phyloP scores from a whole-genome alignment of 2,329 filamentous ascomycete genomes.

The Sporothrix humicola region DNA sequence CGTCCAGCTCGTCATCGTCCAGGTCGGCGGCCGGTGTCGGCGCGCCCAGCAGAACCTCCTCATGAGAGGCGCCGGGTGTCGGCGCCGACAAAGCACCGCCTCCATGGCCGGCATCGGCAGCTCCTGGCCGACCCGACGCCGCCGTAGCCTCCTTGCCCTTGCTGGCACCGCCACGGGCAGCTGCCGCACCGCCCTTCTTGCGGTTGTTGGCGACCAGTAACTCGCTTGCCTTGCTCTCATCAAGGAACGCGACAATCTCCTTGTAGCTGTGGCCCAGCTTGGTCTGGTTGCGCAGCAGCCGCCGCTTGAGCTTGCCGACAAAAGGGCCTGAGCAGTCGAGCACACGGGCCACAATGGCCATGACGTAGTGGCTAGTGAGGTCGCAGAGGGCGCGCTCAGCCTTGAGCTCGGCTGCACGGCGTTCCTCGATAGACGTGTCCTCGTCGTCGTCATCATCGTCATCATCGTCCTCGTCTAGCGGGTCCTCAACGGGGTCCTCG shows the following conservation, averaged over 20 bases:
- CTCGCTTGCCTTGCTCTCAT: constrained; percentile 66
- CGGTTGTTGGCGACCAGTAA: constrained; percentile 45
- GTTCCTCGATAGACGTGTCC: constrained; percentile 59
- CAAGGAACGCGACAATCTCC: constrained; percentile 80
- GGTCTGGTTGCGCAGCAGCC: constrained; percentile 78
- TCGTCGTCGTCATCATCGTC: constrained; percentile 70
- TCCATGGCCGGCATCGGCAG: background rate
- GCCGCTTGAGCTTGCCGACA: constrained; percentile 68
- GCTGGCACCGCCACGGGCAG: constrained; percentile 40
- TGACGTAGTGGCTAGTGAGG: constrained; percentile 81
- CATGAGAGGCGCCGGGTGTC: constrained; percentile 23
- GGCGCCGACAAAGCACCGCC: constrained; percentile 8
- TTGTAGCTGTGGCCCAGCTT: constrained; percentile 84
- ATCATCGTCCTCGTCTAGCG: constrained; percentile 63
- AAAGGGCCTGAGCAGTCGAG: constrained; percentile 68
- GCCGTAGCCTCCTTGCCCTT: constrained; percentile 48
- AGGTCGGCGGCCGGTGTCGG: constrained; percentile 38
- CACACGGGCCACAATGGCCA: constrained; percentile 76
- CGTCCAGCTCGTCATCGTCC: constrained; percentile 40
- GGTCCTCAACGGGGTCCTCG: constrained; percentile 72
- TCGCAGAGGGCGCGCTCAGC: constrained; percentile 87
- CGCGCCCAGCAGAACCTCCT: constrained; percentile 36
- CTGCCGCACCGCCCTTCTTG: constrained; percentile 47
- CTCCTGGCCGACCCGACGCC: constrained; percentile 10
- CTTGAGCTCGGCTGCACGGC: constrained; percentile 69